A percentile compares a stretch with the other conserved stretches of the same genome.
These are phyloP conservation scores for Trichoderma lentiforme DNA, from an alignment of 2,329 filamentous ascomycete genomes.

Conservation along the genomic window DNA sequence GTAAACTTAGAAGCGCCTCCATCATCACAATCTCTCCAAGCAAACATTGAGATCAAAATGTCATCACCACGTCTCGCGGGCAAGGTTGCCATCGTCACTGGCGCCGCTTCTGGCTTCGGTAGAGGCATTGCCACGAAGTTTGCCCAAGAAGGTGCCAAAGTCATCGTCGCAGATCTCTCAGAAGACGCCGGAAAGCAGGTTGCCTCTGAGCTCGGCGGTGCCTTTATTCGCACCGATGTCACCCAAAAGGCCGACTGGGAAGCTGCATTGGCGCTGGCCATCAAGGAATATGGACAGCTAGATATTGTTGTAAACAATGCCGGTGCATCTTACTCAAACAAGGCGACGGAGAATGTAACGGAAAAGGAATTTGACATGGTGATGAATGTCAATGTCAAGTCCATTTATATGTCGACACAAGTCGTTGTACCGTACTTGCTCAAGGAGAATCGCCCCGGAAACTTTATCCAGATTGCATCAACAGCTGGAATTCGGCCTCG, in stretches of 20 bases:
- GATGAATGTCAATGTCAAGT: constrained; percentile 67
- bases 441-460: constrained; percentile 52
- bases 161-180: constrained; percentile 61
- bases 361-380: constrained; percentile 64
- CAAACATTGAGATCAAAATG: neutral
- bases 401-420: constrained; percentile 58
- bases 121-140: constrained; percentile 59
- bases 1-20: neutral
- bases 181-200: constrained; percentile 47
- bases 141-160: constrained; percentile 55
- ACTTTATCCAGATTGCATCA: constrained; percentile 64
- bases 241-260: constrained; percentile 54
- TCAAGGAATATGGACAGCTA: constrained; percentile 48
- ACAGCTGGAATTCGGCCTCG: constrained; percentile 59
- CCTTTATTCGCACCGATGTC: constrained; percentile 48
- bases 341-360: constrained; percentile 61
- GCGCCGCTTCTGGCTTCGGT: constrained; percentile 62
- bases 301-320: constrained; percentile 63
- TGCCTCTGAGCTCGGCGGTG: constrained; percentile 43
- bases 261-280: constrained; percentile 41
- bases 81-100: constrained; percentile 45
- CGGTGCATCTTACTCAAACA: constrained; percentile 56
- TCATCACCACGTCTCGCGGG: constrained; percentile 32
- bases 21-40: neutral
- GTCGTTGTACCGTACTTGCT: constrained; percentile 61